Evolutionary conservation across 768 basidiomycete species (phyloP).

Genomic region (Terana coerulea): DNA sequence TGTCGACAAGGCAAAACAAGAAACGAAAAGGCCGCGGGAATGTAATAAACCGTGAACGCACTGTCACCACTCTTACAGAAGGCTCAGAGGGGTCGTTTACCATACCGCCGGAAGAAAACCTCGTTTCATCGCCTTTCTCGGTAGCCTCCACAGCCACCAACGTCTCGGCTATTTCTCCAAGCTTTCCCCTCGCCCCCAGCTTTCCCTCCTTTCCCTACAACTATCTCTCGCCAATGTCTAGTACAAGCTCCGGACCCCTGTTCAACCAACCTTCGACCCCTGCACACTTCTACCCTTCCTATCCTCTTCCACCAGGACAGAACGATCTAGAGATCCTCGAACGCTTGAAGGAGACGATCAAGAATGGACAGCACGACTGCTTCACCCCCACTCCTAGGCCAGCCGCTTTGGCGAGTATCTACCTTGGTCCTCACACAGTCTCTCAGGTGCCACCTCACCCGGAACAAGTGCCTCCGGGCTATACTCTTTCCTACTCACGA

Average conservation of each 20-base stretch:
- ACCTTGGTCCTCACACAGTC: constrained; percentile 47
- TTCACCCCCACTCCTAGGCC: constrained; percentile 68
- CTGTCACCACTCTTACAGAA: constrained; percentile 64
- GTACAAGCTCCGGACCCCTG: constrained; percentile 23
- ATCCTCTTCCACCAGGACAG: constrained; percentile 45
- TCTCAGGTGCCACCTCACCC: constrained; percentile 32
- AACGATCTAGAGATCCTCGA: constrained; percentile 72
- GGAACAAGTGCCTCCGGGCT: constrained; percentile 30
- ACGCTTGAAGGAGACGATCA: constrained; percentile 70
- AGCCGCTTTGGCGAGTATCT: constrained; percentile 57
- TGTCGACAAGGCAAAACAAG: constrained; percentile 63
- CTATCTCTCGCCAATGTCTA: constrained; percentile 29
- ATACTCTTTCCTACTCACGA: too few species aligned
- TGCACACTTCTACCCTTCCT: constrained; percentile 7
- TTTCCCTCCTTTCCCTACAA: constrained; percentile 36
- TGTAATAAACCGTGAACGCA: constrained; percentile 56
- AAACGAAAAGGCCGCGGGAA: constrained; percentile 56
- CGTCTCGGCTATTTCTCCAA: constrained; percentile 26
- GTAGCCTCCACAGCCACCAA: constrained; percentile 31
- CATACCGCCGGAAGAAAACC: constrained; percentile 44
- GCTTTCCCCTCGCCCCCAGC: constrained; percentile 29
- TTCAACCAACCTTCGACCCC: constrained; percentile 23
- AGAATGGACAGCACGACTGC: constrained; percentile 66
- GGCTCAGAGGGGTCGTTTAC: constrained; percentile 52
- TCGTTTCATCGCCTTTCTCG: constrained; percentile 38